Conservation (phyloP, 2,329 filamentous ascomycete genomes). For the Aspergillus persii region DNA sequence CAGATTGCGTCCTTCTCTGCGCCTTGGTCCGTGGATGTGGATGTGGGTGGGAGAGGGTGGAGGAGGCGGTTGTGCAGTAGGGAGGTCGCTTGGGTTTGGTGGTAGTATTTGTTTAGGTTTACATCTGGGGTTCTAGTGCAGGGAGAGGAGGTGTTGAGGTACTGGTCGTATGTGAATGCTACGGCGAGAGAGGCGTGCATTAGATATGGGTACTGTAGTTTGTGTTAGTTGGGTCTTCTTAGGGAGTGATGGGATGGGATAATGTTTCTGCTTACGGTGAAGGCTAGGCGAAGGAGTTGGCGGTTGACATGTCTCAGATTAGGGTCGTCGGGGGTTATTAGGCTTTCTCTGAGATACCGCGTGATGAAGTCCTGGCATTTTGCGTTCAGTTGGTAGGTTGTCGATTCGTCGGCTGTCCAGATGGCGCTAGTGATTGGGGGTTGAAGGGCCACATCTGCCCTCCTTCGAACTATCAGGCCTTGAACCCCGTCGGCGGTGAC, state of each 20-base stretch:
- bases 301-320: slow-evolving; percentile 40
- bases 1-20: slow-evolving; percentile 45
- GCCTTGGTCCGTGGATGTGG: slow-evolving; percentile 33
- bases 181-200: slow-evolving; percentile 50
- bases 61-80: slow-evolving; percentile 37
- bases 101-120: slow-evolving; percentile 38
- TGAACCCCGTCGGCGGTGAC: slow-evolving; percentile 17
- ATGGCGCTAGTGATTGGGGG: slow-evolving; percentile 29
- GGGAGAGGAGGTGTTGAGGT: slow-evolving; percentile 26
- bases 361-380: slow-evolving; percentile 45
- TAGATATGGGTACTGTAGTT: slow-evolving; percentile 41
- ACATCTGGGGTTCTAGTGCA: no score
- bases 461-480: slow-evolving; percentile 17
- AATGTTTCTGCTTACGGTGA: slow-evolving; percentile 31
- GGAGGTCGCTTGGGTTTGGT: slow-evolving; percentile 43
- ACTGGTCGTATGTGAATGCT: slow-evolving; percentile 39
- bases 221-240: not conserved
- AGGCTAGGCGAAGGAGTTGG: slow-evolving; percentile 39
- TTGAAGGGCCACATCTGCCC: slow-evolving; percentile 14
- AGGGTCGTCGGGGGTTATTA: slow-evolving; percentile 38
- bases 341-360: slow-evolving; percentile 40
- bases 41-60: no score
- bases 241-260: not conserved
- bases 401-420: slow-evolving; percentile 36
- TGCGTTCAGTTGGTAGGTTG: slow-evolving; percentile 36